phyloP scores from a whole-genome alignment of 441 rosid species.

The Kokia cookei region DNA sequence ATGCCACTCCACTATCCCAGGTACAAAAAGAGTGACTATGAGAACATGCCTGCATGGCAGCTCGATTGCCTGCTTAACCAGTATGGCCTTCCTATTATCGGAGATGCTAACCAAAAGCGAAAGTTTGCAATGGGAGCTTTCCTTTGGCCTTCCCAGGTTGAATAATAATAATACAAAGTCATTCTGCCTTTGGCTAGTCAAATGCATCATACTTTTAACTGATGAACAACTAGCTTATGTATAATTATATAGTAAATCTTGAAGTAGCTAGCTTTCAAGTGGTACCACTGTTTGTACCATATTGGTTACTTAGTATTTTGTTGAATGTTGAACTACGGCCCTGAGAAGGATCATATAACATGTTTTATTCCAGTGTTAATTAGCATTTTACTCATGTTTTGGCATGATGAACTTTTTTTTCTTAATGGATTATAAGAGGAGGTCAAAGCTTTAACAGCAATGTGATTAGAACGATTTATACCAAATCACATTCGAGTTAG shows the following conservation, averaged over 20 bases:
- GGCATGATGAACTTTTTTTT: too few species aligned
- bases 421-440: too few species aligned
- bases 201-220: too few species aligned
- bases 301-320: background rate
- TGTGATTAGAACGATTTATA: too few species aligned
- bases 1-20: constrained; percentile 60
- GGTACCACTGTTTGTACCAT: background rate
- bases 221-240: background rate
- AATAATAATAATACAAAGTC: constrained; percentile 1
- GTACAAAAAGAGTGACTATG: constrained; percentile 37
- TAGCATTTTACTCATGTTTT: too few species aligned
- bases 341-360: background rate
- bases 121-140: constrained; percentile 62
- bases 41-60: constrained; percentile 57
- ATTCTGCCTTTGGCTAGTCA: too few species aligned
- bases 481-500: too few species aligned
- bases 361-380: background rate
- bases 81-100: constrained; percentile 41
- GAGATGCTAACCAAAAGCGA: constrained; percentile 49
- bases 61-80: constrained; percentile 45
- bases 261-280: background rate
- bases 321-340: background rate
- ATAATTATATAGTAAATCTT: background rate
- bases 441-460: too few species aligned
- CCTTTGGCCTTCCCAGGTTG: constrained; percentile 42